These are phyloP conservation scores for Cladosporium cucumerinum DNA, from an alignment of 2,329 filamentous ascomycete species.

Conservation along the genomic window DNA sequence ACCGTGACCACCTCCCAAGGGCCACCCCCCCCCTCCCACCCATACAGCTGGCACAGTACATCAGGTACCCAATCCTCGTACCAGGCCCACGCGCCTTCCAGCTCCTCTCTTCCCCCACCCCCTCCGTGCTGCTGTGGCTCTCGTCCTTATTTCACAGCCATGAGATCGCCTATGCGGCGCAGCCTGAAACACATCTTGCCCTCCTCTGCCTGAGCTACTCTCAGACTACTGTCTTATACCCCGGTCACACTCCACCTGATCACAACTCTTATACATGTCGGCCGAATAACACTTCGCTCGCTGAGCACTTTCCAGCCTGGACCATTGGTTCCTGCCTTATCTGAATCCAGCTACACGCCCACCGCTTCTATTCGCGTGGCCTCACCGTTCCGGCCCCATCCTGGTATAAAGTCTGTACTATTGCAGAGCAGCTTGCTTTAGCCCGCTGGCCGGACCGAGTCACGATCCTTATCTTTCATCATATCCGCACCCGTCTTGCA, in stretches of 20 bases:
- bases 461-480: slow-evolving; percentile 6
- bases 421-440: slow-evolving; percentile 14
- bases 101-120: slow-evolving; percentile 2
- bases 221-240: slow-evolving; percentile 1
- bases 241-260: slow-evolving; percentile 3
- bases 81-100: background rate
- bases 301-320: slow-evolving; percentile 4
- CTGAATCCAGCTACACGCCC: background rate
- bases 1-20: background rate
- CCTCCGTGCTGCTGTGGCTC: background rate
- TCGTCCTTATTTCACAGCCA: slow-evolving; percentile 5
- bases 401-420: slow-evolving; percentile 12
- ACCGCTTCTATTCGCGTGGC: background rate
- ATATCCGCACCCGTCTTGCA: slow-evolving; percentile 1
- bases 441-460: slow-evolving; percentile 7
- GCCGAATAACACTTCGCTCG: slow-evolving; percentile 15
- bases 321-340: slow-evolving; percentile 6
- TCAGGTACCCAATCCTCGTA: slow-evolving; percentile 10
- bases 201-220: slow-evolving; percentile 10
- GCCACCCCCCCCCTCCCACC: too few relatives aligned
- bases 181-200: slow-evolving; percentile 11
- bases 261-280: slow-evolving; percentile 14
- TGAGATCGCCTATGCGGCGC: slow-evolving; percentile 11
- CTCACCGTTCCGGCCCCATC: slow-evolving; percentile 1
- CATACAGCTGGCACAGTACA: slow-evolving; percentile 11